phyloP scores from a whole-genome alignment of 2,329 filamentous ascomycete genomes.

The Bipolaris sorokiniana region DNA sequence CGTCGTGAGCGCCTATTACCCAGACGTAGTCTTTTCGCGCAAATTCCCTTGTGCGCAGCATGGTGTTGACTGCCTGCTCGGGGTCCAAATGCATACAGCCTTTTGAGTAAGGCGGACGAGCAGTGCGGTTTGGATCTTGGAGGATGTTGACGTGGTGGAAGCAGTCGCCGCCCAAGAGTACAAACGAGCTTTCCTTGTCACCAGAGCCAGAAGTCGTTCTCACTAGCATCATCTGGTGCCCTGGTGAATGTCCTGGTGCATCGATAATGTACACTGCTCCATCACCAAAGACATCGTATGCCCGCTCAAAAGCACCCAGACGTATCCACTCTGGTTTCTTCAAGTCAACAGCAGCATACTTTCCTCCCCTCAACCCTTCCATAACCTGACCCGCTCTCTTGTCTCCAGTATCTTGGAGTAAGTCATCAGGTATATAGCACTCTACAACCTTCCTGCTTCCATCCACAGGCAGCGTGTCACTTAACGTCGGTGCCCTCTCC shows the following conservation, averaged over 20 bases:
- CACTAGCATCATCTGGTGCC: slow-evolving; percentile 55
- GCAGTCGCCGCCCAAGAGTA: slow-evolving; percentile 42
- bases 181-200: slow-evolving; percentile 29
- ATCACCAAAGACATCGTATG: slow-evolving; percentile 58
- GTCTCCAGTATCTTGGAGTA: slow-evolving; percentile 29
- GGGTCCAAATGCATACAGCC: slow-evolving; percentile 39
- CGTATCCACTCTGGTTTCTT: slow-evolving; percentile 46
- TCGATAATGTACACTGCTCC: slow-evolving; percentile 58
- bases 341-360: slow-evolving; percentile 38
- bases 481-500: slow-evolving; percentile 39
- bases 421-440: slow-evolving; percentile 38
- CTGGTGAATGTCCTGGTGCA: slow-evolving; percentile 59
- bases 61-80: slow-evolving; percentile 36
- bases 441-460: slow-evolving; percentile 53
- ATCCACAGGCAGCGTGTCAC: slow-evolving; percentile 51
- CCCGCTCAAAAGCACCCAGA: slow-evolving; percentile 51
- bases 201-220: slow-evolving; percentile 22
- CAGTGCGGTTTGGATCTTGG: slow-evolving; percentile 34
- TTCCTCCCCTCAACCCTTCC: slow-evolving; percentile 29
- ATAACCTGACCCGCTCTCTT: slow-evolving; percentile 34
- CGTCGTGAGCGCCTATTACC: slow-evolving; percentile 43
- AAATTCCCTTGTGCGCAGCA: slow-evolving; percentile 31
- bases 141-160: slow-evolving; percentile 41
- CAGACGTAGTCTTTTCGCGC: slow-evolving; percentile 34
- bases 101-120: slow-evolving; percentile 39